Evolutionary conservation across 441 rosid species (phyloP).

Genomic region (Euphorbia schlechtendalii): DNA sequence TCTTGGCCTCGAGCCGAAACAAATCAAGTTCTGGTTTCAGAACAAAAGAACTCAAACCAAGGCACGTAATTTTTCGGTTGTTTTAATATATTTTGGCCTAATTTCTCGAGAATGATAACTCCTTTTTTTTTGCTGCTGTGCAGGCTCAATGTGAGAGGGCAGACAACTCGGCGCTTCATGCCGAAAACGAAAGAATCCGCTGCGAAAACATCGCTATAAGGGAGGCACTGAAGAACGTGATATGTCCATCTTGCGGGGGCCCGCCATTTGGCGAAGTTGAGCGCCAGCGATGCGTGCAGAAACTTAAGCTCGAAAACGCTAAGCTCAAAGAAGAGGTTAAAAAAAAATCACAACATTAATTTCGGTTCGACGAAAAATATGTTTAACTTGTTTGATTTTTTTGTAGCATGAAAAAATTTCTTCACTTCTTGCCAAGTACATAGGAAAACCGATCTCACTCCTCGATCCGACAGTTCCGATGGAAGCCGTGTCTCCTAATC

Average conservation of each 20-base stretch:
- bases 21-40: conserved; percentile 82
- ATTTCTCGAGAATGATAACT: too few relatives aligned
- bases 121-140: too few relatives aligned
- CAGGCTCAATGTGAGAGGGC: conserved; percentile 49
- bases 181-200: conserved; percentile 46
- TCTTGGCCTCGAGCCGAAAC: conserved; percentile 41
- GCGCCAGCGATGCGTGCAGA: conserved; percentile 23
- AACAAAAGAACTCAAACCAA: conserved; percentile 70
- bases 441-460: conserved; percentile 28
- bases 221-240: conserved; percentile 46
- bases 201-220: conserved; percentile 45
- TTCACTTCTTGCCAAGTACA: conserved; percentile 27
- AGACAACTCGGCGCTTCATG: conserved; percentile 41
- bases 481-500: too few relatives aligned
- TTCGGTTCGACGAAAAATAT: too few relatives aligned
- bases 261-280: conserved; percentile 37
- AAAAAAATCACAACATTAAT: too few relatives aligned
- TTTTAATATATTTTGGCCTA: too few relatives aligned
- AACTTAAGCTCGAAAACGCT: conserved; percentile 36
- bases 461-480: too few relatives aligned
- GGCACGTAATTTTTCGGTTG: too few relatives aligned
- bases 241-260: conserved; percentile 65
- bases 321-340: conserved; percentile 39
- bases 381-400: background rate
- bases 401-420: conserved; percentile 41